Percentiles rank a stretch among this genome's conserved stretches.
These are phyloP conservation scores for Alternaria alternata DNA, from an alignment of 2,329 filamentous ascomycete species.

Conservation along the genomic window DNA sequence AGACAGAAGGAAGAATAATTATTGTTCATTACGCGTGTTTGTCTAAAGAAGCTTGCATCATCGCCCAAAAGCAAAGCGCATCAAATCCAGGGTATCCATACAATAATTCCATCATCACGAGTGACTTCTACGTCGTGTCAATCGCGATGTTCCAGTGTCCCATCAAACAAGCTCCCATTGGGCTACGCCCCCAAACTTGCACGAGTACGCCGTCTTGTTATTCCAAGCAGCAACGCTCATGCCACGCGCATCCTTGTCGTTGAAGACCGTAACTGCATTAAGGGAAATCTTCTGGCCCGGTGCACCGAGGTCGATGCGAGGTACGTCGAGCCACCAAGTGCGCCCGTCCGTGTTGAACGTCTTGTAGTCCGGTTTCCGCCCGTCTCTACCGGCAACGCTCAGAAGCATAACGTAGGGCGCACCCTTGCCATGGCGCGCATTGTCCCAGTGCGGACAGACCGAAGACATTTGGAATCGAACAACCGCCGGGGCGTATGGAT, in stretches of 20 bases:
- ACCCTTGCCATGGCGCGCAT: constrained; percentile 71
- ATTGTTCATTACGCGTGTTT: neutral
- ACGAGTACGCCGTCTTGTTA: constrained; percentile 45
- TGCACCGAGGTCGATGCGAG: constrained; percentile 57
- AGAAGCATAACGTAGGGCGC: constrained; percentile 75
- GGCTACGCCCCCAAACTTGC: constrained; percentile 60
- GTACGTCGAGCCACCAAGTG: constrained; percentile 82
- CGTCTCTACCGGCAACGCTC: constrained; percentile 67
- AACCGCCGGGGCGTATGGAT: constrained; percentile 49
- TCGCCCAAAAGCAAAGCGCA: neutral
- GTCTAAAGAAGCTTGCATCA: neutral
- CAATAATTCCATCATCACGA: constrained; percentile 3
- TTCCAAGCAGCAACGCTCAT: constrained; percentile 54
- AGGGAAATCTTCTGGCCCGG: constrained; percentile 68
- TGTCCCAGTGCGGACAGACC: constrained; percentile 82
- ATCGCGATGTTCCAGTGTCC: neutral
- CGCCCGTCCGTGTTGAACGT: constrained; percentile 77
- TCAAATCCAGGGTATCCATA: constrained; percentile 21
- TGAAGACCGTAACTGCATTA: constrained; percentile 65
- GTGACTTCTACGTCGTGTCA: neutral
- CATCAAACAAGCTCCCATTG: constrained; percentile 62
- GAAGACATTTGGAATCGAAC: constrained; percentile 84
- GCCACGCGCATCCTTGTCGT: constrained; percentile 61
- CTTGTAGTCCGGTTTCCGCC: constrained; percentile 71
- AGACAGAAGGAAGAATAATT: neutral